Evolutionary conservation across 2,329 filamentous ascomycete species (phyloP).

Genomic region (Juglanconis juglandina): DNA sequence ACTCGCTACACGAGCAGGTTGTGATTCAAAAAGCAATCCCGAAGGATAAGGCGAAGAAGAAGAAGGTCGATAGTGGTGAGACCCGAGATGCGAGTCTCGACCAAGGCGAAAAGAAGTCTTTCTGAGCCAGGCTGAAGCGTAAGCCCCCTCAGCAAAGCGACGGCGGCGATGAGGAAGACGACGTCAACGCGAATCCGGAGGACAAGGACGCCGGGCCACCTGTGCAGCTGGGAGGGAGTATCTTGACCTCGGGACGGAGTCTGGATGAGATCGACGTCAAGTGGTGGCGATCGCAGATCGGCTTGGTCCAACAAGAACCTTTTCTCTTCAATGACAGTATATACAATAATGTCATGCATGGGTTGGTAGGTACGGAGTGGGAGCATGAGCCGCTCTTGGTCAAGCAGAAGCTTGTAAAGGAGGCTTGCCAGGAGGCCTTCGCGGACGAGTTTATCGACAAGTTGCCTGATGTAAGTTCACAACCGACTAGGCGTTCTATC

Average conservation of each 20-base stretch:
- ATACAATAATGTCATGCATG: constrained; percentile 52
- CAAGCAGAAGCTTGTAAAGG: constrained; percentile 55
- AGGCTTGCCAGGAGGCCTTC: constrained; percentile 65
- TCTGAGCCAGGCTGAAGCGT: constrained; percentile 13
- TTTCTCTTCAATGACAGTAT: constrained; percentile 46
- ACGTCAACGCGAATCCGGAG: not conserved
- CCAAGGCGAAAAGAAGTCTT: constrained; percentile 23
- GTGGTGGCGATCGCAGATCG: constrained; percentile 53
- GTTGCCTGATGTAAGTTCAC: constrained; percentile 47
- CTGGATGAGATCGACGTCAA: constrained; percentile 59
- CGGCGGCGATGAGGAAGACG: constrained; percentile 25
- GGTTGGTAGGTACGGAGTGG: constrained; percentile 41
- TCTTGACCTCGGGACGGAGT: constrained; percentile 35
- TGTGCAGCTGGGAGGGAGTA: constrained; percentile 27
- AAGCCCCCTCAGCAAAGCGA: constrained; percentile 24
- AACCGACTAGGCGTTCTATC: not conserved
- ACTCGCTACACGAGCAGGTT: constrained; percentile 55
- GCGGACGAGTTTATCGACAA: constrained; percentile 66
- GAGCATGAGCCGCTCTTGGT: constrained; percentile 35
- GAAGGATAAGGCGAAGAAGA: constrained; percentile 42
- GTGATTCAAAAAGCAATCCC: constrained; percentile 49
- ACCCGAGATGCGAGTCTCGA: constrained; percentile 18
- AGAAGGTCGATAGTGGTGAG: constrained; percentile 32
- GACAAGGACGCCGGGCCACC: constrained; percentile 37
- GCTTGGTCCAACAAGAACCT: constrained; percentile 38